Conservation (phyloP, 2,329 filamentous ascomycete species). For the Trichoderma arundinaceum region DNA sequence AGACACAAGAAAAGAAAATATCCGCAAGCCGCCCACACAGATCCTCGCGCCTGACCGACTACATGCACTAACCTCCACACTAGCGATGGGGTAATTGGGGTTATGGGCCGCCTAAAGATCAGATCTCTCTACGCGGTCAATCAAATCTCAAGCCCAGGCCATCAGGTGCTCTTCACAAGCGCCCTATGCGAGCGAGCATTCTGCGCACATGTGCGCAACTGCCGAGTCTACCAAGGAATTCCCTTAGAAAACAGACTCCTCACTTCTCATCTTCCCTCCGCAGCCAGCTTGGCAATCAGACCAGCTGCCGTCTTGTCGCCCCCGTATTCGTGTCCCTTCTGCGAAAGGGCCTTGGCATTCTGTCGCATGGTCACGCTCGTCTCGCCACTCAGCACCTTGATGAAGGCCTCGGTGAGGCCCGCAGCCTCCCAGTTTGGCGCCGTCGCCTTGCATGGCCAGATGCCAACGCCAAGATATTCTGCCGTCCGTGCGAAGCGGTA, state of each 20-base stretch:
- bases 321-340: conserved; percentile 23
- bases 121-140: not conserved
- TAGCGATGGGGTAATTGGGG: not conserved
- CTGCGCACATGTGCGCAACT: too few species aligned
- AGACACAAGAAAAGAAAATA: not conserved
- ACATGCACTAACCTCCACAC: not conserved
- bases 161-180: not conserved
- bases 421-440: conserved; percentile 42
- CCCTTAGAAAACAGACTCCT: not conserved
- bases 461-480: conserved; percentile 51
- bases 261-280: not conserved
- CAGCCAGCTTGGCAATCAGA: conserved; percentile 24
- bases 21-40: not conserved
- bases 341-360: conserved; percentile 36
- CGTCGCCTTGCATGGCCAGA: conserved; percentile 46
- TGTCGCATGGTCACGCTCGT: conserved; percentile 31
- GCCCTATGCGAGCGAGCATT: not conserved
- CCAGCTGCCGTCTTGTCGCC: conserved; percentile 24
- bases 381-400: conserved; percentile 34
- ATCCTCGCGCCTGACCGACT: not conserved
- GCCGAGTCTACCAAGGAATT: too few species aligned
- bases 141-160: not conserved
- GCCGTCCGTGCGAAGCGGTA: conserved; percentile 52
- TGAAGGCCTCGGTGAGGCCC: conserved; percentile 40
- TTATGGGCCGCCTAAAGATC: not conserved